Evolutionary conservation across 768 basidiomycete genomes (phyloP).

Genomic region (Rhodotorula paludigena): DNA sequence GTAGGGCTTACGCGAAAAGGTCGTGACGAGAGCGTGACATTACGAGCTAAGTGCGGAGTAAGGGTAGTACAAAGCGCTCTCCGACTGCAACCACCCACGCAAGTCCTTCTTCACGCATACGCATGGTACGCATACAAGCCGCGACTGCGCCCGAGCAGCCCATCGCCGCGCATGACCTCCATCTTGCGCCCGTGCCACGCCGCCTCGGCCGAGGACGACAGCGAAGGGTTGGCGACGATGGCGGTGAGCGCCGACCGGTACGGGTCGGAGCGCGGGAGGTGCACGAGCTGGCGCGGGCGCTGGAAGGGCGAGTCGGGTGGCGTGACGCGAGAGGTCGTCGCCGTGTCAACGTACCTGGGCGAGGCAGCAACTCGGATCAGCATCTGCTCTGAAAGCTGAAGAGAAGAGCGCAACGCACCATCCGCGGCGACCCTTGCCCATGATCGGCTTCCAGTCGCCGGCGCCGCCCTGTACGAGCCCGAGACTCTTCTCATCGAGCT

Average conservation of each 20-base stretch:
- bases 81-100: no score
- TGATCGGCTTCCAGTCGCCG: constrained; percentile 79
- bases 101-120: no score
- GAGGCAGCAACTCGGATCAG: background rate
- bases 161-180: constrained; percentile 88
- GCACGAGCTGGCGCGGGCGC: constrained; percentile 43
- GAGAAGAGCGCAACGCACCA: no score
- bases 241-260: constrained; percentile 51
- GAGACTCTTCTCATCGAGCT: constrained; percentile 69
- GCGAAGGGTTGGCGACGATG: constrained; percentile 62
- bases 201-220: constrained; percentile 81
- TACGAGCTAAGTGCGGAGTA: no score
- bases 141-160: constrained; percentile 76
- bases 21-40: no score
- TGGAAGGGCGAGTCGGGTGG: constrained; percentile 10
- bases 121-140: constrained; percentile 63
- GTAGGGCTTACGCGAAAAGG: no score
- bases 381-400: background rate
- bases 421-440: constrained; percentile 84
- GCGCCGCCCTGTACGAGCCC: constrained; percentile 69
- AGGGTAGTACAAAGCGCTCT: no score
- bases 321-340: constrained; percentile 48
- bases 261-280: constrained; percentile 60
- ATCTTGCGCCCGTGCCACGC: constrained; percentile 97
- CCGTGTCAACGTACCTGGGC: constrained; percentile 48